Conservation (phyloP, 305 asterid genomes). For the Petunia hybrid region DNA sequence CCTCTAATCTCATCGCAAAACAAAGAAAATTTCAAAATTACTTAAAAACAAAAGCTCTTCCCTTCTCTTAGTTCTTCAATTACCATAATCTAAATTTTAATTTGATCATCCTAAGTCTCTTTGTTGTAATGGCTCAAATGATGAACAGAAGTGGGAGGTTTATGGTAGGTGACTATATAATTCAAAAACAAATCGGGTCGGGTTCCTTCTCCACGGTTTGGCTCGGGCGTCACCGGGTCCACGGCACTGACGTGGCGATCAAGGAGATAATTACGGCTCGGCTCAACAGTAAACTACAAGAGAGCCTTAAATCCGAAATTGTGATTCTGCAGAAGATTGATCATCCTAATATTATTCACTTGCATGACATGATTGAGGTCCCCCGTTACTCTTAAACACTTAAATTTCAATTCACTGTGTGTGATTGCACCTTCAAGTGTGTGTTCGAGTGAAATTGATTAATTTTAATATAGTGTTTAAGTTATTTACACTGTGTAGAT, state of each 20-base stretch:
- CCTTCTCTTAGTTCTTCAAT: neutral
- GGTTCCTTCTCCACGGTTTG: conserved; percentile 97
- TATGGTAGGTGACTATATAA: conserved; percentile 73
- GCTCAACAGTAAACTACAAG: conserved; percentile 65
- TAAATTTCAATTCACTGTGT: neutral
- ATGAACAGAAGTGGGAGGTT: conserved; percentile 46
- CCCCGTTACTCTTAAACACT: neutral
- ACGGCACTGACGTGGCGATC: conserved; percentile 83
- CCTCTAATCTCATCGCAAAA: neutral
- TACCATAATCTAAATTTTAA: too few species aligned
- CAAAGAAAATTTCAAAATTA: too few species aligned
- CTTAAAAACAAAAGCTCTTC: too few species aligned
- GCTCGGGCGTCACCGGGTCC: conserved; percentile 78
- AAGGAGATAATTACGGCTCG: conserved; percentile 71
- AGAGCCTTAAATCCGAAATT: conserved; percentile 83
- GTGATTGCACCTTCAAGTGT: too few species aligned
- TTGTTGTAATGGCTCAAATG: conserved; percentile 58
- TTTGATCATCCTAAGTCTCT: neutral
- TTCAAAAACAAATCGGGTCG: conserved; percentile 71
- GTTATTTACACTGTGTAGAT: too few species aligned
- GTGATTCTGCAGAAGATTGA: conserved; percentile 69
- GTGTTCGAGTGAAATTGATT: too few species aligned
- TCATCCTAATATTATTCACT: conserved; percentile 86
- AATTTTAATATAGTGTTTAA: too few species aligned
- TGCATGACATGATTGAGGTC: conserved; percentile 96